Conservation (phyloP, 2,329 filamentous ascomycete species). For the Fonsecaea multimorphosa region DNA sequence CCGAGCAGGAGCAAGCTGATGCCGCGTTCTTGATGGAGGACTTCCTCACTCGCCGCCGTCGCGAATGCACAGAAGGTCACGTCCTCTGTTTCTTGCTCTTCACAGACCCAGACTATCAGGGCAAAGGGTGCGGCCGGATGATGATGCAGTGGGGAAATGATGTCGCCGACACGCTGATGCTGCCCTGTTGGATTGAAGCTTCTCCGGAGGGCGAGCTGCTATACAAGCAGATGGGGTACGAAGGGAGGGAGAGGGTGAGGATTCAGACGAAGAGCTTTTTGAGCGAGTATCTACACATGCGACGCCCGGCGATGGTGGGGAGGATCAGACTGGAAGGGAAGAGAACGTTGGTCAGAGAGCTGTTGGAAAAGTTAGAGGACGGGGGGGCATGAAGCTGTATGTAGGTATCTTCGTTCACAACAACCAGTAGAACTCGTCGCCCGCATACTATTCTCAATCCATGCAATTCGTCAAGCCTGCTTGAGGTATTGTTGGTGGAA, state of each 20-base stretch:
- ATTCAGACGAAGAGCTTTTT: conserved; percentile 27
- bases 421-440: not conserved
- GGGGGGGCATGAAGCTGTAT: not conserved
- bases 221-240: conserved; percentile 44
- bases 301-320: conserved; percentile 21
- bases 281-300: conserved; percentile 30
- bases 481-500: too few relatives aligned
- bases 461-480: not conserved
- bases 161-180: conserved; percentile 44
- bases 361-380: not conserved
- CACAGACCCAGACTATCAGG: conserved; percentile 43
- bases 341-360: conserved; percentile 23
- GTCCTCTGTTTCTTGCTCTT: conserved; percentile 31
- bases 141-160: conserved; percentile 46
- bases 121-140: conserved; percentile 45
- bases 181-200: conserved; percentile 49
- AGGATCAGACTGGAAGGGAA: conserved; percentile 23
- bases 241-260: conserved; percentile 23
- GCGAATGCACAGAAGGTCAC: conserved; percentile 23
- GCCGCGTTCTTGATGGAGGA: conserved; percentile 25
- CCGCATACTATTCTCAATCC: too few relatives aligned
- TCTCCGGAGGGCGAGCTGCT: conserved; percentile 46
- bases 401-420: not conserved
- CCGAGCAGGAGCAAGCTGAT: conserved; percentile 25
- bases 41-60: conserved; percentile 18